Evolutionary conservation across 192 early-diverging fungal genomes (phyloP).

Genomic region (Pilobolus umbonatus): DNA sequence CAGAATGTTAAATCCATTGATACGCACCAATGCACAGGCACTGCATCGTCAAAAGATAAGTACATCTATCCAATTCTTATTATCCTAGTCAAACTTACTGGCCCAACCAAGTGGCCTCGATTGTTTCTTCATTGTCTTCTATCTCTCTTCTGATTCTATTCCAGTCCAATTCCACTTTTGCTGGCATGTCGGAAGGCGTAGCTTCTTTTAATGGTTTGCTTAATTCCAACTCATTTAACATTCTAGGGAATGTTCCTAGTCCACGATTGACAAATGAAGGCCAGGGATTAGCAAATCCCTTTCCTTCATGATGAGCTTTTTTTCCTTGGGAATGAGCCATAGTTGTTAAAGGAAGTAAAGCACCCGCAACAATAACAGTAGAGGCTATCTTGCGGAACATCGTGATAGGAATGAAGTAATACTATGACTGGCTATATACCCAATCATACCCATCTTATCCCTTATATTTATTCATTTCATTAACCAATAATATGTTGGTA

Average conservation of each 20-base stretch:
- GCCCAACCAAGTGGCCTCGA: neutral
- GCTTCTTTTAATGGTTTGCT: neutral
- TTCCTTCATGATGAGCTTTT: neutral
- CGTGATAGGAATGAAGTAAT: too few species aligned
- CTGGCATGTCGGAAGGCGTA: neutral
- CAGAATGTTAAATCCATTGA: conserved; percentile 63
- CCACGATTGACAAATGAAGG: neutral
- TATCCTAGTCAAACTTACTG: neutral
- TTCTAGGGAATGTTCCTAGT: neutral
- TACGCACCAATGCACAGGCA: conserved; percentile 61
- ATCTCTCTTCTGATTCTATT: neutral
- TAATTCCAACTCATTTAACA: neutral
- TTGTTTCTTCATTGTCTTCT: neutral
- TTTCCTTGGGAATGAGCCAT: neutral
- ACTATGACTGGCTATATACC: too few species aligned
- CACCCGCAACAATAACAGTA: too few species aligned
- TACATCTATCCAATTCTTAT: neutral
- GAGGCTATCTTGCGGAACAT: too few species aligned
- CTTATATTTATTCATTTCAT: too few species aligned
- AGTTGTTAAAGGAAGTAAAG: too few species aligned
- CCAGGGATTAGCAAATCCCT: neutral
- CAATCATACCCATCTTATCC: too few species aligned
- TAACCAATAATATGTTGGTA: too few species aligned
- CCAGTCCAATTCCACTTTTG: neutral
- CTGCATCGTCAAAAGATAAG: conserved; percentile 13